These are phyloP conservation scores for Exophiala bonariae DNA, from an alignment of 2,329 filamentous ascomycete species.

Conservation along the genomic window DNA sequence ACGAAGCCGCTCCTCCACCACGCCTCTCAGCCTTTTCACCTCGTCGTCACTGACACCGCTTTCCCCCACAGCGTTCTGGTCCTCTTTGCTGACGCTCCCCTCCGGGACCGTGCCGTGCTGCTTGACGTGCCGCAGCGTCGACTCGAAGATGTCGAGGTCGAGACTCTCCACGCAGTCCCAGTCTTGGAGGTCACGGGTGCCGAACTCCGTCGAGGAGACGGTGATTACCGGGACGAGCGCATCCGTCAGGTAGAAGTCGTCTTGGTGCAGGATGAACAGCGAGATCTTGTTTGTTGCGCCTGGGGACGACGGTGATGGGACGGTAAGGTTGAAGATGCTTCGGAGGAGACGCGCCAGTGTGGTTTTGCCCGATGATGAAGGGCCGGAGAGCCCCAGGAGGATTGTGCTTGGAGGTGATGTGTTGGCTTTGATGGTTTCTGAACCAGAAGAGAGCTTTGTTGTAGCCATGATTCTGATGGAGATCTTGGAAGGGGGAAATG, in stretches of 20 bases:
- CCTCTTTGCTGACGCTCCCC: conserved; percentile 55
- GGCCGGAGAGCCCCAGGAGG: conserved; percentile 81
- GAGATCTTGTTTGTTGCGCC: not conserved
- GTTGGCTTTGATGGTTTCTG: not conserved
- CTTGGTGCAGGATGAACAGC: conserved; percentile 81
- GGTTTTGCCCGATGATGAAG: conserved; percentile 92
- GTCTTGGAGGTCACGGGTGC: conserved; percentile 63
- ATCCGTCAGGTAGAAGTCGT: conserved; percentile 92
- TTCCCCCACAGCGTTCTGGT: conserved; percentile 55
- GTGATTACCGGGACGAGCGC: conserved; percentile 42
- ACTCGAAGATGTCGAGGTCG: conserved; percentile 66
- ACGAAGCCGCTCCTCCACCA: conserved; percentile 1
- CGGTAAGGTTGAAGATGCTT: conserved; percentile 66
- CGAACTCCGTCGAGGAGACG: conserved; percentile 45
- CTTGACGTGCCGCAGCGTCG: conserved; percentile 70
- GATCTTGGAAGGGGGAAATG: no score
- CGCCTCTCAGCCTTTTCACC: conserved; percentile 27
- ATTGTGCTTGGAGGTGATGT: conserved; percentile 40
- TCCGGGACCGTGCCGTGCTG: conserved; percentile 58
- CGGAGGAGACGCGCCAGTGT: conserved; percentile 83
- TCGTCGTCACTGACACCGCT: conserved; percentile 34
- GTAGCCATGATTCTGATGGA: not conserved
- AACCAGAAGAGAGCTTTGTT: not conserved
- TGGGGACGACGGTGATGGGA: conserved; percentile 21
- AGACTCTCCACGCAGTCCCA: conserved; percentile 89